Conservation (phyloP, 1,284 basidiomycete genomes). For the Heliocybe sulcata region DNA sequence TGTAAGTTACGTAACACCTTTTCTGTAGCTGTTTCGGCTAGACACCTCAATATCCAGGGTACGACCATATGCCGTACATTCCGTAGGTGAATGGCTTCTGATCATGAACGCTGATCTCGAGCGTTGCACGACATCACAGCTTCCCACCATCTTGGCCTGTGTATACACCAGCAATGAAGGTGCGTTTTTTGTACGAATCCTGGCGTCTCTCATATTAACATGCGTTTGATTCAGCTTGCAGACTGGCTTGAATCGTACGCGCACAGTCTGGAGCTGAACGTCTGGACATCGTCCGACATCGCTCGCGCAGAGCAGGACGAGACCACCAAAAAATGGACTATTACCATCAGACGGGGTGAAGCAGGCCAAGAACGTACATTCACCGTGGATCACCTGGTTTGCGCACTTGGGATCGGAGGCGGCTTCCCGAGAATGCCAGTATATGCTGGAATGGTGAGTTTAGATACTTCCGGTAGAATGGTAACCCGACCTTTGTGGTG, state of each 20-base stretch:
- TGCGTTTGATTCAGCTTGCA: conserved; percentile 37
- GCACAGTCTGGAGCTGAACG: conserved; percentile 53
- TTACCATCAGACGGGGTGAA: conserved; percentile 29
- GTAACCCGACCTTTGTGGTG: not conserved
- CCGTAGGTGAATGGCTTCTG: conserved; percentile 26
- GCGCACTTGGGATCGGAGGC: conserved; percentile 54
- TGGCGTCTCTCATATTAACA: not conserved
- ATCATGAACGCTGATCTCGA: too few species aligned
- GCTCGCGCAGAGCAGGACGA: conserved; percentile 34
- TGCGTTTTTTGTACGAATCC: conserved; percentile 15
- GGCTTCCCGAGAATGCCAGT: conserved; percentile 40
- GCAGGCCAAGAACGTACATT: conserved; percentile 31
- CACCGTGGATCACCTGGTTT: conserved; percentile 48
- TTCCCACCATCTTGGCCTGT: conserved; percentile 35
- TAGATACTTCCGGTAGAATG: not conserved
- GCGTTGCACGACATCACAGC: not conserved
- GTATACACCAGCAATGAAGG: conserved; percentile 49
- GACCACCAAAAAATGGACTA: conserved; percentile 44
- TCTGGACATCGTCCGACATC: conserved; percentile 56
- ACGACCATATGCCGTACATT: conserved; percentile 44
- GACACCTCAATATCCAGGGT: conserved; percentile 9
- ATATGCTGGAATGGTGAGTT: conserved; percentile 33
- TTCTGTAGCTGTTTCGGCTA: not conserved
- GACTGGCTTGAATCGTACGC: conserved; percentile 68
- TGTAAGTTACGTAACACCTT: too few species aligned